Percentiles rank a stretch among this genome's conserved stretches.
These are phyloP conservation scores for Mayamaea pseudoterrestris DNA, from an alignment of 108 stramenopile genomes.

Conservation along the genomic window DNA sequence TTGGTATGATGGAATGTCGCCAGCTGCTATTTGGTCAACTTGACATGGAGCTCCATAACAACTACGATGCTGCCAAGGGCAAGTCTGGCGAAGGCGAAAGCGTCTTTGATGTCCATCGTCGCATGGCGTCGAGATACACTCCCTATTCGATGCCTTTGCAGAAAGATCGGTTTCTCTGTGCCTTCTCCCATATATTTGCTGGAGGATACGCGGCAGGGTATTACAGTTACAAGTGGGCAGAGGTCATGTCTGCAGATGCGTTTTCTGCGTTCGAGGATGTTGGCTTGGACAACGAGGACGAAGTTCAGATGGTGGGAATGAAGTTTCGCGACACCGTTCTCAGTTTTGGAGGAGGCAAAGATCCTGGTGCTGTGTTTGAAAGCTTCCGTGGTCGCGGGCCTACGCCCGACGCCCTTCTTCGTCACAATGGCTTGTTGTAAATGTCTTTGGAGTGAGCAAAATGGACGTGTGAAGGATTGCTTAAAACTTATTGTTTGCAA, in stretches of 20 bases:
- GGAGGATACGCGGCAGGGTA: constrained; percentile 96
- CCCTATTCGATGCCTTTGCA: constrained; percentile 77
- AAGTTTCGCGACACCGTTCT: constrained; percentile 94
- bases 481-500: too few species aligned
- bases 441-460: too few species aligned
- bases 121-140: constrained; percentile 77
- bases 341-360: constrained; percentile 79
- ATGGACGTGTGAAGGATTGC: too few species aligned
- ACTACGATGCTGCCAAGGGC: constrained; percentile 58
- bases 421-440: constrained; percentile 93
- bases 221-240: constrained; percentile 96
- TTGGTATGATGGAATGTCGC: constrained; percentile 88
- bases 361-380: constrained; percentile 87
- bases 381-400: constrained; percentile 93
- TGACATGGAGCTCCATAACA: constrained; percentile 91
- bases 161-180: constrained; percentile 95
- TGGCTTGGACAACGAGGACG: constrained; percentile 92
- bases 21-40: constrained; percentile 93
- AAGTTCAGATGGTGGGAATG: constrained; percentile 63
- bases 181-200: constrained; percentile 96
- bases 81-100: constrained; percentile 40
- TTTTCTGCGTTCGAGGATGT: constrained; percentile 98
- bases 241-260: constrained; percentile 96
- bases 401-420: constrained; percentile 84
- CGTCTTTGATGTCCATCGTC: constrained; percentile 86